Evolutionary conservation across 75 land plant species (phyloP).

Genomic region (Chamaecyparis obtusa): DNA sequence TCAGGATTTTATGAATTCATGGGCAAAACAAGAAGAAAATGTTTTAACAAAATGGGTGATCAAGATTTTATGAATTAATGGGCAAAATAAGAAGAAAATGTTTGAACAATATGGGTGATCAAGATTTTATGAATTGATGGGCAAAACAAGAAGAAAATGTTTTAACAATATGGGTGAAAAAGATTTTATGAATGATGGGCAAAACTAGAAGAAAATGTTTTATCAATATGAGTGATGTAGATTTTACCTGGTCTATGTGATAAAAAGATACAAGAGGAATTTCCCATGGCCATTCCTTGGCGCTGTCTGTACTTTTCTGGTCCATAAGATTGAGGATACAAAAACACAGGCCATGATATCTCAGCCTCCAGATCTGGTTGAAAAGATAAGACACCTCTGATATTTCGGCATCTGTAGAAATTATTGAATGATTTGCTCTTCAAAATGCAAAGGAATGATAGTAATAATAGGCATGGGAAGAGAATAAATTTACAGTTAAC

Average conservation of each 20-base stretch:
- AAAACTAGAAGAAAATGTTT: background rate
- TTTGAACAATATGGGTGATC: too few relatives aligned
- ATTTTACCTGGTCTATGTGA: background rate
- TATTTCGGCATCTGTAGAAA: background rate
- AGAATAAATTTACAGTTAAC: background rate
- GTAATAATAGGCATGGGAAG: background rate
- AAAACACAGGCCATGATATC: background rate
- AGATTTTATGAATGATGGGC: background rate
- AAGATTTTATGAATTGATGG: background rate
- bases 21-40: too few relatives aligned
- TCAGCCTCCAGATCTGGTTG: background rate
- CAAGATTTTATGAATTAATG: background rate
- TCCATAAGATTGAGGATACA: slow-evolving; percentile 3
- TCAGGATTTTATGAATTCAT: background rate
- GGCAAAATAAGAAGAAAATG: background rate
- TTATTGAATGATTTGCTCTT: background rate
- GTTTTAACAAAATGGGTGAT: background rate
- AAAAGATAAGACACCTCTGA: background rate
- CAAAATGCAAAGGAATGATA: background rate
- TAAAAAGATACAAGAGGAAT: background rate
- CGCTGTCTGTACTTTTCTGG: slow-evolving; percentile 5
- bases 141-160: background rate
- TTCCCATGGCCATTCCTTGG: background rate
- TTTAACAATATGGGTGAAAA: background rate
- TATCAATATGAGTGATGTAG: background rate